phyloP scores from a whole-genome alignment of 106 monocot genomes.

The Dendrobium officinale region DNA sequence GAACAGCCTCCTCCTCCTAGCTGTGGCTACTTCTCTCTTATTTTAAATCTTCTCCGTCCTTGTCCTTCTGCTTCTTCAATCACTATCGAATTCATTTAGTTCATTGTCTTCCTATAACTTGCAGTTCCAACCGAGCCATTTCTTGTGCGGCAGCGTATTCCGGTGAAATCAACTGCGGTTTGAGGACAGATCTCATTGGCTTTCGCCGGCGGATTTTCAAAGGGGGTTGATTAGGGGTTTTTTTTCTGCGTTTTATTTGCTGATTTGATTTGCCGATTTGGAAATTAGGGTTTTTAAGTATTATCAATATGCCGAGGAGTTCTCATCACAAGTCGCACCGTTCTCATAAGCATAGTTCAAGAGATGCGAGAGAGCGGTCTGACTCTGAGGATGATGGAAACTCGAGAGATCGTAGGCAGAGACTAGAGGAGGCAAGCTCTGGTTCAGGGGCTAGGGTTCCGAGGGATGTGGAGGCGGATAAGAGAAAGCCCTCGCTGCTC shows the following conservation, averaged over 20 bases:
- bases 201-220: neutral
- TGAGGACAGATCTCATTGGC: neutral
- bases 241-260: neutral
- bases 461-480: conserved; percentile 32
- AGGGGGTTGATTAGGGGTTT: neutral
- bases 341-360: conserved; percentile 20
- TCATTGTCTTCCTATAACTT: neutral
- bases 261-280: neutral
- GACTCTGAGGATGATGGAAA: conserved; percentile 32
- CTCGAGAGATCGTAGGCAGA: conserved; percentile 28
- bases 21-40: neutral
- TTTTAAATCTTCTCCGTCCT: neutral
- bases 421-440: conserved; percentile 12
- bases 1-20: neutral
- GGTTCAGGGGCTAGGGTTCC: conserved; percentile 32
- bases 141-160: neutral
- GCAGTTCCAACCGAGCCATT: neutral
- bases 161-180: neutral
- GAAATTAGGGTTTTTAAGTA: conserved; percentile 22
- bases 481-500: conserved; percentile 15
- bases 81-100: neutral
- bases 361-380: conserved; percentile 21
- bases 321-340: conserved; percentile 32
- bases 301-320: conserved; percentile 30
- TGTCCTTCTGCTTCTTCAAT: neutral